Conservation (phyloP, 169 alveolate species). For the Cryptosporidium viatorum region DNA sequence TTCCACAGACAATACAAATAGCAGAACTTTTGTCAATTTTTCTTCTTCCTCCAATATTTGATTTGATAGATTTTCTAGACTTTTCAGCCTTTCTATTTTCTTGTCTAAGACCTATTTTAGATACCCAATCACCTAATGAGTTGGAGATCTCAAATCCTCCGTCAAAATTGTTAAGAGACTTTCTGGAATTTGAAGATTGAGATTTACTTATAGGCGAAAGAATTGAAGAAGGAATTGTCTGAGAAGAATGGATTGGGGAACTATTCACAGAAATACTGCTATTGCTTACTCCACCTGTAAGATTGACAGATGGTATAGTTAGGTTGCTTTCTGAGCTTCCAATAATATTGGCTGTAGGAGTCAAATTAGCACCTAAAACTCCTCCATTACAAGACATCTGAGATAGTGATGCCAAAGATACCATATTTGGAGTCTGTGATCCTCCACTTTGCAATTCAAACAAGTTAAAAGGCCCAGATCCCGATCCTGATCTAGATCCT, state of each 20-base stretch:
- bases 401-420: conserved; percentile 17
- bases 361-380: not conserved
- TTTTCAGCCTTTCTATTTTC: conserved; percentile 27
- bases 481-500: not conserved
- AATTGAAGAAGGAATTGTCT: conserved; percentile 57
- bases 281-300: not conserved
- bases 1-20: conserved; percentile 60
- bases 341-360: not conserved
- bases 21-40: conserved; percentile 74
- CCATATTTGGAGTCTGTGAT: conserved; percentile 35
- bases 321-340: not conserved
- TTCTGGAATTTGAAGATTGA: conserved; percentile 31
- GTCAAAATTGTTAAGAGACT: not conserved
- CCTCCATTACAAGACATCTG: conserved; percentile 6
- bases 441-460: not conserved
- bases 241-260: conserved; percentile 51
- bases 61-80: conserved; percentile 16
- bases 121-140: conserved; percentile 22
- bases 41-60: conserved; percentile 57
- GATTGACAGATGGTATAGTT: not conserved
- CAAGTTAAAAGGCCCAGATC: not conserved
- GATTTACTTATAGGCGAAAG: conserved; percentile 39
- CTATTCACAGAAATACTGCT: not conserved
- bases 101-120: conserved; percentile 7
- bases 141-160: conserved; percentile 19